Evolutionary conservation across 2,329 filamentous ascomycete genomes (phyloP).

Genomic region (Phialophora macrospora): DNA sequence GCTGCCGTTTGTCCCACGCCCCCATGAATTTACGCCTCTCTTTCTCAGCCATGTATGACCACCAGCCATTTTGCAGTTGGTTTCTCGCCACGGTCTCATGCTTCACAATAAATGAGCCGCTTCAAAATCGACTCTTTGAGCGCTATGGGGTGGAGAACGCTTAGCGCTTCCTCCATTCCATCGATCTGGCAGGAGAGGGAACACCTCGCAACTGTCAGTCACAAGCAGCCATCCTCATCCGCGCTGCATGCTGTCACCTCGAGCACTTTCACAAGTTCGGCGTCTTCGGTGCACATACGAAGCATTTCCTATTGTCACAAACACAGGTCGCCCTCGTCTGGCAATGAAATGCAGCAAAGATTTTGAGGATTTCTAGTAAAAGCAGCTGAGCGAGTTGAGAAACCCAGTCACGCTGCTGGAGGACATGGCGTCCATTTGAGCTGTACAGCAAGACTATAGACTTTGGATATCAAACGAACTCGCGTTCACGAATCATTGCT

Average conservation of each 20-base stretch:
- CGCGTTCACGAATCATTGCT: neutral
- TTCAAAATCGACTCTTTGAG: neutral
- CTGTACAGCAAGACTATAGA: constrained; percentile 1
- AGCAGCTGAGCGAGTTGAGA: neutral
- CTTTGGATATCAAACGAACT: constrained; percentile 1
- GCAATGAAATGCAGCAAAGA: neutral
- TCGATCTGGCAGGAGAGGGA: no score
- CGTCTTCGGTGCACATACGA: neutral
- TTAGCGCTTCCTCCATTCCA: no score
- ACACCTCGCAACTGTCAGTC: no score
- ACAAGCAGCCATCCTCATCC: no score
- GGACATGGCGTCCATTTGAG: neutral
- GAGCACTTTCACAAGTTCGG: no score
- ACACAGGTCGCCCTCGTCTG: neutral
- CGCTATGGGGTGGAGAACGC: no score
- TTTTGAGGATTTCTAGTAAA: neutral
- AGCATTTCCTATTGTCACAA: neutral
- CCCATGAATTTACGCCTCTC: neutral
- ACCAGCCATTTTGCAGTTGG: neutral
- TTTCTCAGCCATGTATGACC: neutral
- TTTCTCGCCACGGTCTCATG: neutral
- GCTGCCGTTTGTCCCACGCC: neutral
- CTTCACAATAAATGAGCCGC: neutral
- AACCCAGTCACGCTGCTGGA: neutral
- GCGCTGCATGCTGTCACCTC: no score